These are phyloP conservation scores for Uronychia setigera DNA, from an alignment of 73 alveolate genomes.

Conservation along the genomic window DNA sequence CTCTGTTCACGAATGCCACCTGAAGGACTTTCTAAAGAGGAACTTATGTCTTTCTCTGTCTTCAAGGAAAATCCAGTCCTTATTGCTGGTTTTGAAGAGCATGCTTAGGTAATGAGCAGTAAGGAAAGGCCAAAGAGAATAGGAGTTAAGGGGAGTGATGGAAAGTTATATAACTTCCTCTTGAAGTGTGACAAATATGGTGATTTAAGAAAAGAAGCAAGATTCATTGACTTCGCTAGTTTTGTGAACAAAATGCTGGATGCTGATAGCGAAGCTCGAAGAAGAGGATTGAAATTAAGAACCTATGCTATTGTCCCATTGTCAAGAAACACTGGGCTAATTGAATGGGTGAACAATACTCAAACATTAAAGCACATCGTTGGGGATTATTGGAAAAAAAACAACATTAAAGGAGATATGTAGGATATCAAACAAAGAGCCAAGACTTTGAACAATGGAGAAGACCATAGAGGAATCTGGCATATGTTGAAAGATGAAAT, in stretches of 20 bases:
- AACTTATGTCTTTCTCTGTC: constrained; percentile 24
- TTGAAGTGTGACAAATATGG: constrained; percentile 70
- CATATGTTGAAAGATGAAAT: constrained; percentile 63
- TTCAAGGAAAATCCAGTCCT: constrained; percentile 42
- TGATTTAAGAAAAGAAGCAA: constrained; percentile 77
- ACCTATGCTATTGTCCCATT: constrained; percentile 71
- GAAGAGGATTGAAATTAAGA: constrained; percentile 47
- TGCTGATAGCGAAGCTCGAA: constrained; percentile 54
- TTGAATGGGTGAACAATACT: constrained; percentile 86
- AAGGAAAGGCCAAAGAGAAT: constrained; percentile 83
- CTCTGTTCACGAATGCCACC: constrained; percentile 54
- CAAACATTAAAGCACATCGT: constrained; percentile 63
- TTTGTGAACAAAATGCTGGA: constrained; percentile 73
- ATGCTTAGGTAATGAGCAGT: constrained; percentile 38
- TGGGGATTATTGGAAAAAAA: constrained; percentile 53
- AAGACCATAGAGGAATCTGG: constrained; percentile 66
- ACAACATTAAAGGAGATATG: constrained; percentile 61
- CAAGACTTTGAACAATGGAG: constrained; percentile 12
- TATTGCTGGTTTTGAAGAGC: constrained; percentile 43
- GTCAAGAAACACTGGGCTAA: constrained; percentile 62
- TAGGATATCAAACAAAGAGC: constrained; percentile 35
- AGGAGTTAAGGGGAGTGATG: constrained; percentile 66
- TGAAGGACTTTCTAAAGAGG: background rate
- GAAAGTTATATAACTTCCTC: constrained; percentile 54
- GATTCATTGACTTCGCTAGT: constrained; percentile 62